These are phyloP conservation scores for Globisporangium ultimum DNA, from an alignment of 352 stramenopile species.

Conservation along the genomic window DNA sequence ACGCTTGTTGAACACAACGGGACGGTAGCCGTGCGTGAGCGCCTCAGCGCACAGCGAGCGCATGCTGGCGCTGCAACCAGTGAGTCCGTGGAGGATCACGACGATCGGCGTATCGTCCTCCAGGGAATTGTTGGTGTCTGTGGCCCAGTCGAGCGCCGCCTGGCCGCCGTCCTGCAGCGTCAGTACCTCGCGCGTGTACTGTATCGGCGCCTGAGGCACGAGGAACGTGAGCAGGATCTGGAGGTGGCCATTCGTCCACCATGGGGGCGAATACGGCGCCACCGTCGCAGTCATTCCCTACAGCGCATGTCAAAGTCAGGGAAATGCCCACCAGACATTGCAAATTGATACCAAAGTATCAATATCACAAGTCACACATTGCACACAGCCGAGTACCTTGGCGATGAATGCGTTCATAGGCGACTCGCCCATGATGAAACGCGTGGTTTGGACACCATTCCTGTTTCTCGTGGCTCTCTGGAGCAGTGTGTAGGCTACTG, in stretches of 20 bases:
- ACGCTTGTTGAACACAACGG: conserved; percentile 85
- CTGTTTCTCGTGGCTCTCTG: no score
- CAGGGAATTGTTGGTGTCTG: neutral
- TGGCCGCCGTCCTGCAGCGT: conserved; percentile 58
- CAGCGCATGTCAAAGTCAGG: no score
- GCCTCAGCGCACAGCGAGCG: conserved; percentile 62
- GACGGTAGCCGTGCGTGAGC: conserved; percentile 54
- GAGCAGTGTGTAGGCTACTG: no score
- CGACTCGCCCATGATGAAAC: no score
- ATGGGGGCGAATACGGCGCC: conserved; percentile 58
- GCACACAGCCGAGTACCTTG: no score
- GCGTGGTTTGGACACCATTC: no score
- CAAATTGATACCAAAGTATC: no score
- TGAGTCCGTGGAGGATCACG: conserved; percentile 69
- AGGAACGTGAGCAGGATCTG: conserved; percentile 74
- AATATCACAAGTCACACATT: no score
- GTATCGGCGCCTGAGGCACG: conserved; percentile 45
- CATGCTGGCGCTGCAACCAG: conserved; percentile 65
- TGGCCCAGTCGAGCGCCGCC: conserved; percentile 63
- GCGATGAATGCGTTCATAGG: no score
- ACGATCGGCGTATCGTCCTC: conserved; percentile 41
- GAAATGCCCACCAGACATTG: no score
- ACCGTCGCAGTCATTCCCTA: conserved; percentile 45
- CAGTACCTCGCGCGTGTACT: conserved; percentile 63
- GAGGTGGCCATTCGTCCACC: conserved; percentile 74